Percentiles rank a stretch among this genome's conserved stretches.
These are phyloP conservation scores for Fusarium staphyleae DNA, from an alignment of 2,329 filamentous ascomycete species.

Conservation along the genomic window DNA sequence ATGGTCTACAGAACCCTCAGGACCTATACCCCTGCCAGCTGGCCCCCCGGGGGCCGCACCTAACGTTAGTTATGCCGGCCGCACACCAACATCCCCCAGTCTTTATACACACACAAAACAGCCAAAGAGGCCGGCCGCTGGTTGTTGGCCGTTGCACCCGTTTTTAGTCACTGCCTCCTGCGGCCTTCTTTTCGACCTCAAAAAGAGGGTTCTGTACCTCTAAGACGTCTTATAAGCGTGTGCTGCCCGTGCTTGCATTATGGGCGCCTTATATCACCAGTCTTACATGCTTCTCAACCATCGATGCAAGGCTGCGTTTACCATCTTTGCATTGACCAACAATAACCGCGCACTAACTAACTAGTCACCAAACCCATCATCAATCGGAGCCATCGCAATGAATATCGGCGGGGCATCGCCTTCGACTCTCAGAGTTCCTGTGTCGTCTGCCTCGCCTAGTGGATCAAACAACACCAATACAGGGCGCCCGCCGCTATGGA, in stretches of 20 bases:
- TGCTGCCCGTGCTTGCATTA: conserved; percentile 19
- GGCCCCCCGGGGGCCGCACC: conserved; percentile 23
- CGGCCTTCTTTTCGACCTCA: conserved; percentile 16
- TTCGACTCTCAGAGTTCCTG: conserved; percentile 24
- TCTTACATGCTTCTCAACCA: conserved; percentile 15
- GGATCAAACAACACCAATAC: conserved; percentile 44
- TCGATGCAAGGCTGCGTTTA: conserved; percentile 19
- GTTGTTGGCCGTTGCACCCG: neutral
- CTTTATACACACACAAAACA: neutral
- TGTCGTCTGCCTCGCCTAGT: conserved; percentile 41
- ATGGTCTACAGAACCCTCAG: neutral
- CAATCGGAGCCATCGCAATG: conserved; percentile 7
- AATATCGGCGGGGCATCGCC: conserved; percentile 27
- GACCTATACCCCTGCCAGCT: conserved; percentile 11
- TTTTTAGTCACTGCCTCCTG: conserved; percentile 23
- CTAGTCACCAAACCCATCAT: neutral
- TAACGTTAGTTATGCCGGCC: too few species aligned
- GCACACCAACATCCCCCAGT: too few species aligned
- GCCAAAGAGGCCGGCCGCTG: neutral
- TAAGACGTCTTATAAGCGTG: conserved; percentile 26
- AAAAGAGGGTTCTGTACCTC: conserved; percentile 13
- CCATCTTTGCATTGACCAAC: conserved; percentile 8
- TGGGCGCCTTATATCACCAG: conserved; percentile 11
- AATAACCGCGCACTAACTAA: neutral
- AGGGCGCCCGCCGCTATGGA: conserved; percentile 66